Evolutionary conservation across 768 basidiomycete species (phyloP), one percentile per base, ranked within the genome.

Genomic region (Termitomyces bulborhizus): DNA sequence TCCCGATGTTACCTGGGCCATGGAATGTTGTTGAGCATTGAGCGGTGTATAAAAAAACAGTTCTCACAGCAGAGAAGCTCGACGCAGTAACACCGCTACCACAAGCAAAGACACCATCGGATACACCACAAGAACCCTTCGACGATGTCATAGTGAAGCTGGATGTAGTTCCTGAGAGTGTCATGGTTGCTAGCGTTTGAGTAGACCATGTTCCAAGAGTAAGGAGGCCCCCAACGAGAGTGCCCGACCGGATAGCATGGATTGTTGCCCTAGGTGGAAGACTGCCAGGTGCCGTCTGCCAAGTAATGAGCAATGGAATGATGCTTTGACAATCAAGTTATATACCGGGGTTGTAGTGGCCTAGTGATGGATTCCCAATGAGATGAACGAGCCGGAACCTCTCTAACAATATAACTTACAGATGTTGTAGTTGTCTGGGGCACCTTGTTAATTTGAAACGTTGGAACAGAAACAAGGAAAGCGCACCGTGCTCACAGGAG

Each of bases 61-160:
- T 18, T 68, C 79, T 64, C 60, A 84, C 82, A 21, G 80, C 79
- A 54, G 79, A 75, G 69, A 83, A 83, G 11, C 69, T 69, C 3
- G 77, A 74, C 15, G 71, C 62, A 18, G 73, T 63, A 9, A 79
- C 77, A 12, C 80, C 76, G 58, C 74, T 79, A 8, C 78, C 82
- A 64, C 83, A 85, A 1, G 73, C 61, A 49, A 85, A 71, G 36
- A 66, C 55, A 6, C 79, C 77, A 45, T 67, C 62, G 18, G 72
- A 73, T 39, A 84, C 75, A 16, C 76, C 79, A 62, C 83, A 85
- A 50, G 65, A 70, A 13, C 84, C 84, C 65, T 84, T 84, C 11
- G 79, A 81, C 24, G 81, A 81, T 26, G 72, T 72, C 71, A 85
- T 71, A 9, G 80, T 83, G 69, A 84, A 83, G 60, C 77, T 75